These are phyloP conservation scores for Lepraria neglecta DNA, from an alignment of 495 filamentous ascomycete genomes.

Conservation along the genomic window DNA sequence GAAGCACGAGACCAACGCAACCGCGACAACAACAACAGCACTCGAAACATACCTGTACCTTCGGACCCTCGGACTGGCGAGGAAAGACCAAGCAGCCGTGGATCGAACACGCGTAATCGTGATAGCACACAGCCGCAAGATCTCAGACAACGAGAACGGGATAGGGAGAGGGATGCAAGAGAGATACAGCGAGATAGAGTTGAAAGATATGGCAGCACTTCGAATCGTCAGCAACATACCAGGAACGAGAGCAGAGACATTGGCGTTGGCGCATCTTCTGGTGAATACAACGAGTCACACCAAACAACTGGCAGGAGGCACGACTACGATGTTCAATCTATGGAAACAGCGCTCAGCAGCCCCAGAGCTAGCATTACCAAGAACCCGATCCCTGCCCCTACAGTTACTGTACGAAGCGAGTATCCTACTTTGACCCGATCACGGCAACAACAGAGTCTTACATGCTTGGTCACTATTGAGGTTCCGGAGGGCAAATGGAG, in stretches of 20 bases:
- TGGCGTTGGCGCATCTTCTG: slow-evolving; percentile 66
- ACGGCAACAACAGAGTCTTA: slow-evolving; percentile 89
- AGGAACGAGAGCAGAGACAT: slow-evolving; percentile 71
- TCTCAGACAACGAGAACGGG: slow-evolving; percentile 41
- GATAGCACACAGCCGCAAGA: slow-evolving; percentile 38
- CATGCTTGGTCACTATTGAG: slow-evolving; percentile 90
- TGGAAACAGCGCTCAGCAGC: slow-evolving; percentile 79
- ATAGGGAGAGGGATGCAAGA: slow-evolving; percentile 50
- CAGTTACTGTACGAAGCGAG: slow-evolving; percentile 88
- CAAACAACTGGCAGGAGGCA: slow-evolving; percentile 56
- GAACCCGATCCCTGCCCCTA: slow-evolving; percentile 87
- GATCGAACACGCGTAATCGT: slow-evolving; percentile 37
- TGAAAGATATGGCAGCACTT: slow-evolving; percentile 50
- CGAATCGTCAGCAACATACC: slow-evolving; percentile 47
- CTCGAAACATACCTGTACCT: slow-evolving; percentile 49
- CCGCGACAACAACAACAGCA: slow-evolving; percentile 49
- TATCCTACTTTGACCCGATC: slow-evolving; percentile 91
- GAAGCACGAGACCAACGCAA: slow-evolving; percentile 23
- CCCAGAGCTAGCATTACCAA: slow-evolving; percentile 62
- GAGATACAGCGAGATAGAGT: slow-evolving; percentile 51
- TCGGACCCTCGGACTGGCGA: slow-evolving; percentile 52
- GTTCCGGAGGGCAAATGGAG: slow-evolving; percentile 90
- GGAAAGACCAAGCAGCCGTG: slow-evolving; percentile 45
- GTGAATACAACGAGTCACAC: slow-evolving; percentile 65
- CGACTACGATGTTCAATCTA: slow-evolving; percentile 93